Evolutionary conservation across 1,284 basidiomycete genomes (phyloP).

Genomic region (Taiwanofungus camphoratus): DNA sequence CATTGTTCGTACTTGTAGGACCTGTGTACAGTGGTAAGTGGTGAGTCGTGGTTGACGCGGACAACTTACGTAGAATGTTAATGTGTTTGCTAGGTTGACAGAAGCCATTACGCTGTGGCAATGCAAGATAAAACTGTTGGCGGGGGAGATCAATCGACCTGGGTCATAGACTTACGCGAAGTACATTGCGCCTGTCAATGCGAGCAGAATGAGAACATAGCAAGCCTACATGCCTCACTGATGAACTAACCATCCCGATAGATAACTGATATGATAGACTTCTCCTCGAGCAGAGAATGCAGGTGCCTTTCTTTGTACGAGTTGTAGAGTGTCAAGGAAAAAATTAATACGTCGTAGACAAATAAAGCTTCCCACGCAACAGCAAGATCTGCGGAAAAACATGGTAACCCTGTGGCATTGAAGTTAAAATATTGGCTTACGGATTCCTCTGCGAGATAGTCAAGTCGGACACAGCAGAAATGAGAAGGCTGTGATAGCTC

Average conservation of each 20-base stretch:
- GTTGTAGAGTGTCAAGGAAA: conserved; percentile 25
- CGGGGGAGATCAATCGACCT: background rate
- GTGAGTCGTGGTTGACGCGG: conserved; percentile 9
- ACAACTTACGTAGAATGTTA: conserved; percentile 30
- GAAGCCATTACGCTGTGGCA: conserved; percentile 32
- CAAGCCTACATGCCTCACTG: background rate
- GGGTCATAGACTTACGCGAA: conserved; percentile 23
- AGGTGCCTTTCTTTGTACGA: conserved; percentile 16
- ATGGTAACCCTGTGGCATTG: conserved; percentile 23
- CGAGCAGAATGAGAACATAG: background rate
- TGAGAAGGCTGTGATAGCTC: background rate
- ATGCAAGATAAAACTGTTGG: conserved; percentile 4
- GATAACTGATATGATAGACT: conserved; percentile 20
- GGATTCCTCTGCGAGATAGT: conserved; percentile 13
- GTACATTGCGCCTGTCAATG: conserved; percentile 24
- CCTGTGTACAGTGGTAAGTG: conserved; percentile 8
- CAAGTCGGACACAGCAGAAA: conserved; percentile 1
- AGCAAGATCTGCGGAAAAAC: conserved; percentile 19
- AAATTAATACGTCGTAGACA: conserved; percentile 25
- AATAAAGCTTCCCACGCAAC: conserved; percentile 28
- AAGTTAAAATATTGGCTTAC: conserved; percentile 11
- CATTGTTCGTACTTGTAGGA: background rate
- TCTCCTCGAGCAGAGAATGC: conserved; percentile 9
- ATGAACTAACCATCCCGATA: conserved; percentile 23
- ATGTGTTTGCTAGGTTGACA: conserved; percentile 25